A percentile compares a stretch with the other conserved stretches of the same genome.
These are phyloP conservation scores for Extremus antarcticus DNA, from an alignment of 495 filamentous ascomycete species.

Conservation along the genomic window DNA sequence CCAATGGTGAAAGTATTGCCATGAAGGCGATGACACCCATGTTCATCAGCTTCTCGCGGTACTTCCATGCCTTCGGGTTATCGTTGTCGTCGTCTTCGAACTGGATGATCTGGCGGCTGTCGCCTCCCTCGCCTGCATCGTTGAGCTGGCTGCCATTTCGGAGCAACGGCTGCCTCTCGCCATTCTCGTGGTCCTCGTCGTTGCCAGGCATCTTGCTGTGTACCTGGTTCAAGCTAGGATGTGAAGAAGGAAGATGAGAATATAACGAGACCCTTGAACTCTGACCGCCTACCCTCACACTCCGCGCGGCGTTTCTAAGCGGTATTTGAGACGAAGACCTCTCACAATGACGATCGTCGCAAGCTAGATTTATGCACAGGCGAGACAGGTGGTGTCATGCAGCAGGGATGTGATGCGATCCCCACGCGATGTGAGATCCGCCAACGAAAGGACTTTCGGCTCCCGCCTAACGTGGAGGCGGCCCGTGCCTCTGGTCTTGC, in stretches of 20 bases:
- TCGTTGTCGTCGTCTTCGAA: conserved; percentile 31
- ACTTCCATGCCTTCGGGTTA: conserved; percentile 31
- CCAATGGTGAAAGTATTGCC: conserved; percentile 33
- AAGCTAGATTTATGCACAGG: background rate
- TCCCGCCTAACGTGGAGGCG: background rate
- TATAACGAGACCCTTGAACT: too few species aligned
- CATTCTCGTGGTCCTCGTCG: conserved; percentile 1
- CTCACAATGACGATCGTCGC: background rate
- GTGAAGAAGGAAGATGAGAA: background rate
- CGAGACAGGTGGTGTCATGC: too few species aligned
- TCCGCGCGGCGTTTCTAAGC: background rate
- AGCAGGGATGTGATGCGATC: too few species aligned
- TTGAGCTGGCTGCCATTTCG: background rate
- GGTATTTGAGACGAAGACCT: background rate
- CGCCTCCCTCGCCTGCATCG: conserved; percentile 17
- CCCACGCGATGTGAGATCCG: background rate
- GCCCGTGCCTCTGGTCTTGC: too few species aligned
- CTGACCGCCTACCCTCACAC: too few species aligned
- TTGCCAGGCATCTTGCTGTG: background rate
- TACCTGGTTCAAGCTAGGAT: background rate
- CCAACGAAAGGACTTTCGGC: background rate
- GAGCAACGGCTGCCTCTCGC: conserved; percentile 15
- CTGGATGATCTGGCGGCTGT: conserved; percentile 23
- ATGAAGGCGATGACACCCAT: conserved; percentile 34
- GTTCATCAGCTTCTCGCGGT: conserved; percentile 30